These are phyloP conservation scores for Mycotypha africana DNA, from an alignment of 371 early-diverging fungal genomes.

Conservation along the genomic window DNA sequence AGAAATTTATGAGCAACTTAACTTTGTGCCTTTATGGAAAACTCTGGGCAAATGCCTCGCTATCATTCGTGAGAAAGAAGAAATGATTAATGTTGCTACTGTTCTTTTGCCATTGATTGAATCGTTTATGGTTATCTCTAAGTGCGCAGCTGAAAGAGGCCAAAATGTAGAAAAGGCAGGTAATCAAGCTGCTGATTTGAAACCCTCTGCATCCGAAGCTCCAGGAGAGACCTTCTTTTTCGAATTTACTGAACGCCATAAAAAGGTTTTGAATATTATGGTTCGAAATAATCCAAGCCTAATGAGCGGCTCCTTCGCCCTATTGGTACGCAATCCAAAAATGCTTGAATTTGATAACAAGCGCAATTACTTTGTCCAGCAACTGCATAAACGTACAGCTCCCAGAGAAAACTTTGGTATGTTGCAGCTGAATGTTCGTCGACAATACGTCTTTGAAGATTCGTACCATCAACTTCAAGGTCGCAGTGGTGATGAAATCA, in stretches of 20 bases:
- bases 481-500: slow-evolving; percentile 87
- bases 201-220: neutral
- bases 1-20: slow-evolving; percentile 68
- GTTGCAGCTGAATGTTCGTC: slow-evolving; percentile 87
- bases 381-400: slow-evolving; percentile 76
- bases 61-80: slow-evolving; percentile 68
- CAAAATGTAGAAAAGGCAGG: slow-evolving; percentile 18
- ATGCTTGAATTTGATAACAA: slow-evolving; percentile 99
- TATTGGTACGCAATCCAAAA: slow-evolving; percentile 93
- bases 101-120: slow-evolving; percentile 93
- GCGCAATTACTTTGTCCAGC: slow-evolving; percentile 94
- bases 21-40: slow-evolving; percentile 76
- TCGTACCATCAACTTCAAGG: slow-evolving; percentile 93
- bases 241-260: slow-evolving; percentile 89
- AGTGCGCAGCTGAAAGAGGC: slow-evolving; percentile 50
- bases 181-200: slow-evolving; percentile 16
- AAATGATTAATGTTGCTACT: slow-evolving; percentile 87
- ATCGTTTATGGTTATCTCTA: slow-evolving; percentile 94
- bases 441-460: slow-evolving; percentile 95
- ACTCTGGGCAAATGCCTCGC: slow-evolving; percentile 70
- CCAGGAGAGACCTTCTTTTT: slow-evolving; percentile 74
- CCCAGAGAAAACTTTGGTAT: slow-evolving; percentile 65
- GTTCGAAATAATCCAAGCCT: slow-evolving; percentile 94
- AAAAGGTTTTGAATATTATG: slow-evolving; percentile 94
- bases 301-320: slow-evolving; percentile 96